Conservation (phyloP, 1,284 basidiomycete species). For the Ustilago shanxiensis region DNA sequence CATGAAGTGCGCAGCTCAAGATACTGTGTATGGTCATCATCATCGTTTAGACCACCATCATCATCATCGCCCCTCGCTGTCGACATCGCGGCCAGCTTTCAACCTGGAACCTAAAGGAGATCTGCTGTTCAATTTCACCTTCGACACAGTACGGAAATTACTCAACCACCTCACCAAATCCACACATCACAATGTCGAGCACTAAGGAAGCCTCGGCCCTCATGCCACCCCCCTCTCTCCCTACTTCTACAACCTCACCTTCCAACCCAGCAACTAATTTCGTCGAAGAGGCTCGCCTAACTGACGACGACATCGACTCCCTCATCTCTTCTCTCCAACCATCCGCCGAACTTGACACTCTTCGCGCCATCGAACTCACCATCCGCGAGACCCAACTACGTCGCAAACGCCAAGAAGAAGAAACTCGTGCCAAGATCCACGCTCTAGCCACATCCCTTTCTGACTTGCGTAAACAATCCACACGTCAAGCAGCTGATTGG, state of each 20-base stretch:
- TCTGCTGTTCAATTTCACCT: not conserved
- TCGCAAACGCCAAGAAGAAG: slow-evolving; percentile 25
- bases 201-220: slow-evolving; percentile 11
- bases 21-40: not conserved
- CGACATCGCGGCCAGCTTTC: not conserved
- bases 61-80: not conserved
- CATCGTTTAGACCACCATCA: slow-evolving; percentile 5
- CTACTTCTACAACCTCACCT: not conserved
- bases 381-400: slow-evolving; percentile 46
- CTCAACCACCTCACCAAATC: not conserved
- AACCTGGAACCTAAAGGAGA: too few relatives aligned
- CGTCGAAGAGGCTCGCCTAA: slow-evolving; percentile 34
- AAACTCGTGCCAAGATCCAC: slow-evolving; percentile 43
- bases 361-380: slow-evolving; percentile 42
- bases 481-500: slow-evolving; percentile 60
- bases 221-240: slow-evolving; percentile 16
- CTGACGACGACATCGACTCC: slow-evolving; percentile 48
- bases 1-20: slow-evolving; percentile 4
- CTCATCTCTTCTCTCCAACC: slow-evolving; percentile 46
- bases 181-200: slow-evolving; percentile 8
- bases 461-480: slow-evolving; percentile 52
- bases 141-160: too few relatives aligned
- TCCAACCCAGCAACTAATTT: not conserved
- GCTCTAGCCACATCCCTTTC: slow-evolving; percentile 38
- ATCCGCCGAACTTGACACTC: slow-evolving; percentile 41